These are phyloP conservation scores for Agaricus subrufescens DNA, from an alignment of 768 basidiomycete genomes.

Conservation along the genomic window DNA sequence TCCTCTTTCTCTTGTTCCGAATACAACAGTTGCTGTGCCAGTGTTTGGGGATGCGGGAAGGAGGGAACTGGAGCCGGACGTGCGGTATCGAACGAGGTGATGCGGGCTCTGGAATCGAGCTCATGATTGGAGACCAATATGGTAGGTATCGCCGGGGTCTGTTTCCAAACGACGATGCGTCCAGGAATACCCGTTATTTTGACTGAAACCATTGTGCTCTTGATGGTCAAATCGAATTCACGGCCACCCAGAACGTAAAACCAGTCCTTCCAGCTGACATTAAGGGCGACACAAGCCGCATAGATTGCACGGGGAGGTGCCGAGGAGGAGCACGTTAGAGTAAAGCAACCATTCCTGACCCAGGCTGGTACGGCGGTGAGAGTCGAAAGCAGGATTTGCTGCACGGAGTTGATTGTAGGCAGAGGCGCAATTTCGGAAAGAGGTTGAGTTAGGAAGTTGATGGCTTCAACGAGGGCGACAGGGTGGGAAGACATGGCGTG, in stretches of 20 bases:
- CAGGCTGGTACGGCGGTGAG: slow-evolving; percentile 19
- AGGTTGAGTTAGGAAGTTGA: slow-evolving; percentile 33
- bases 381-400: slow-evolving; percentile 27
- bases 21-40: slow-evolving; percentile 30
- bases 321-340: slow-evolving; percentile 22
- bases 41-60: slow-evolving; percentile 20
- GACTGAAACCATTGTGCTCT: slow-evolving; percentile 22
- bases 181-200: slow-evolving; percentile 19
- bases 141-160: slow-evolving; percentile 22
- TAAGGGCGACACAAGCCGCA: slow-evolving; percentile 28
- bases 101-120: slow-evolving; percentile 18
- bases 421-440: slow-evolving; percentile 22
- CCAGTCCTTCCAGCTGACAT: slow-evolving; percentile 32
- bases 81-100: slow-evolving; percentile 23
- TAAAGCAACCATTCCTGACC: slow-evolving; percentile 16
- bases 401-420: slow-evolving; percentile 19
- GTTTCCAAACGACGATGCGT: slow-evolving; percentile 14
- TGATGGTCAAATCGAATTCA: slow-evolving; percentile 31
- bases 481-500: slow-evolving; percentile 6
- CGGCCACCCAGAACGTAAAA: slow-evolving; percentile 27
- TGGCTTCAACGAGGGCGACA: slow-evolving; percentile 22
- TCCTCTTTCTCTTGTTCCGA: slow-evolving; percentile 24
- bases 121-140: slow-evolving; percentile 13
- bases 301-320: slow-evolving; percentile 31
- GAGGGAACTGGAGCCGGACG: slow-evolving; percentile 14